Percentiles rank a stretch among this genome's conserved stretches.
These are phyloP conservation scores for Mollisia scopiformis DNA, from an alignment of 2,329 filamentous ascomycete species.

Conservation along the genomic window DNA sequence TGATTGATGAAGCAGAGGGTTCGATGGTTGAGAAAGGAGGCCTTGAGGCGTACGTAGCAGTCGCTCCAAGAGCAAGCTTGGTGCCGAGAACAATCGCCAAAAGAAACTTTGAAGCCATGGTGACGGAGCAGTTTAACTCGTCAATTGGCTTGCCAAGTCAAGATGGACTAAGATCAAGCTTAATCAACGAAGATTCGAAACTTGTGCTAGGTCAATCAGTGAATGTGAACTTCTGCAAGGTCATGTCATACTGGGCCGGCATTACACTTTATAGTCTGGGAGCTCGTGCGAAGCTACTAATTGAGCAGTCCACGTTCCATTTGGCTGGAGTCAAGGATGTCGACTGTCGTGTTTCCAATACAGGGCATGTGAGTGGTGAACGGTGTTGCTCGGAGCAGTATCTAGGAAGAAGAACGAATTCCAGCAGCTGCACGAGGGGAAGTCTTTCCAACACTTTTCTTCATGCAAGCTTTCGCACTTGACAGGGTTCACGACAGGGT, in stretches of 20 bases:
- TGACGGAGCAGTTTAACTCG: not conserved
- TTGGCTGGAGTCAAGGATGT: not conserved
- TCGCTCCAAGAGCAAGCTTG: not conserved
- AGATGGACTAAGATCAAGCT: not conserved
- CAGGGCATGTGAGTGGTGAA: not conserved
- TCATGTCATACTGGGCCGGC: not conserved
- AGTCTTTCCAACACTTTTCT: not conserved
- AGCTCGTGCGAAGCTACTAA: not conserved
- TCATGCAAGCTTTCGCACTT: not conserved
- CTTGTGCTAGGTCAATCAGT: not conserved
- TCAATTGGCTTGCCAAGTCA: not conserved
- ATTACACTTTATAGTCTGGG: constrained; percentile 5
- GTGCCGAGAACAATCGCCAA: constrained; percentile 9
- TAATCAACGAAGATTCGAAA: not conserved
- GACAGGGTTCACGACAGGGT: not conserved
- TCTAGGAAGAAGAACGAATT: not conserved
- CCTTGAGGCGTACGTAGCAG: constrained; percentile 8
- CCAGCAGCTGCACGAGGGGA: not conserved
- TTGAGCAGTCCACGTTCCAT: not conserved
- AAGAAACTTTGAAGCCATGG: constrained; percentile 1
- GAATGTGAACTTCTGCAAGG: not conserved
- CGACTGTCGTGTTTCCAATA: not conserved
- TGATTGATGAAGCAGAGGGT: constrained; percentile 35
- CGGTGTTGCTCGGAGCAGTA: not conserved
- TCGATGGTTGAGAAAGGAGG: constrained; percentile 22